A percentile compares a stretch with the other conserved stretches of the same genome.
phyloP scores from a whole-genome alignment of 768 basidiomycete genomes.

The Boletales sp. region DNA sequence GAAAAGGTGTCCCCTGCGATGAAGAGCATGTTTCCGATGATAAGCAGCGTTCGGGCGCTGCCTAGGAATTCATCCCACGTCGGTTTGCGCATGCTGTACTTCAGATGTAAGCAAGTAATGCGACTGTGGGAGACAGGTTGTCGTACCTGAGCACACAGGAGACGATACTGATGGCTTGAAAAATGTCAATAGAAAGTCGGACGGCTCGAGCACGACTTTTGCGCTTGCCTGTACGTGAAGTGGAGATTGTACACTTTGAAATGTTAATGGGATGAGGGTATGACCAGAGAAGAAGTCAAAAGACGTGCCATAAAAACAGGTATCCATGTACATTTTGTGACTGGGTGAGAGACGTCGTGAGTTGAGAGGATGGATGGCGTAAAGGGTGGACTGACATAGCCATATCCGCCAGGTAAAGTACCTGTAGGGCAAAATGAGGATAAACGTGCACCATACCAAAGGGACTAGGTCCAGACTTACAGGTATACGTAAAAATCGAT shows the following conservation, averaged over 20 bases:
- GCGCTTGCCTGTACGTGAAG: conserved; percentile 18
- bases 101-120: neutral
- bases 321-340: conserved; percentile 14
- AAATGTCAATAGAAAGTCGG: neutral
- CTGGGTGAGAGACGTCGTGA: conserved; percentile 11
- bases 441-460: neutral
- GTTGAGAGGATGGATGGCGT: neutral
- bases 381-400: conserved; percentile 16
- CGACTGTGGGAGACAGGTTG: too few species aligned
- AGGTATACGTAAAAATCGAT: conserved; percentile 27
- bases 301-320: conserved; percentile 17
- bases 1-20: conserved; percentile 23
- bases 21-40: conserved; percentile 23
- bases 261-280: neutral
- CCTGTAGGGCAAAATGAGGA: conserved; percentile 1
- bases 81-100: conserved; percentile 5
- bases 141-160: conserved; percentile 16
- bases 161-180: conserved; percentile 15
- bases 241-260: conserved; percentile 12
- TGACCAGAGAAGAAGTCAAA: neutral
- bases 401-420: conserved; percentile 31
- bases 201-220: neutral
- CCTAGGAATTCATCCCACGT: conserved; percentile 12
- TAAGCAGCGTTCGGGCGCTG: conserved; percentile 1
- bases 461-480: conserved; percentile 5